A percentile compares a stretch with the other conserved stretches of the same genome.
Conservation (phyloP, 2,329 filamentous ascomycete genomes). For the Fusarium irregulare region DNA sequence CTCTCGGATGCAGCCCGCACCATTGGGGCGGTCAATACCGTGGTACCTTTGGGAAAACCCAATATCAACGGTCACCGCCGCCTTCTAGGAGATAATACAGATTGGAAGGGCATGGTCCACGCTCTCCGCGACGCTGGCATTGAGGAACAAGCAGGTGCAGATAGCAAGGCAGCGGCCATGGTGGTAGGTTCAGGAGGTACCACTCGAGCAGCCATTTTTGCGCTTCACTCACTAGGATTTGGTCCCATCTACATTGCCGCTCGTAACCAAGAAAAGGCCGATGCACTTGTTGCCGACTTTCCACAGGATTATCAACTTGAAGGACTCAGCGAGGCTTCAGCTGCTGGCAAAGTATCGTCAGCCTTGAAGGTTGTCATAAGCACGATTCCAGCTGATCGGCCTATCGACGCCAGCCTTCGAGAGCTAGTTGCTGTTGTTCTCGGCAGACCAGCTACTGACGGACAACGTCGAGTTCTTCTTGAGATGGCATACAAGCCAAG, state of each 20-base stretch:
- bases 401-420: slow-evolving; percentile 78
- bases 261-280: slow-evolving; percentile 76
- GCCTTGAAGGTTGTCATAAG: slow-evolving; percentile 77
- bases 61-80: slow-evolving; percentile 58
- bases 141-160: slow-evolving; percentile 48
- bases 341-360: slow-evolving; percentile 64
- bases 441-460: slow-evolving; percentile 52
- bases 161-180: slow-evolving; percentile 77
- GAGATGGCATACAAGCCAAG: slow-evolving; percentile 98
- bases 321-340: slow-evolving; percentile 64
- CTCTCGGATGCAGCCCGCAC: slow-evolving; percentile 80
- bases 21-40: slow-evolving; percentile 96
- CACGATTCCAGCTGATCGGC: slow-evolving; percentile 89
- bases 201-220: slow-evolving; percentile 89
- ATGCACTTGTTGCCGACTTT: slow-evolving; percentile 76
- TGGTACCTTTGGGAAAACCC: slow-evolving; percentile 68
- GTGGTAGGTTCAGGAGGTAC: slow-evolving; percentile 94
- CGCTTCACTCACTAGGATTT: slow-evolving; percentile 85
- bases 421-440: slow-evolving; percentile 70
- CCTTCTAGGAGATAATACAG: slow-evolving; percentile 90
- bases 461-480: slow-evolving; percentile 71
- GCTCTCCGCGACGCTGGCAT: slow-evolving; percentile 78
- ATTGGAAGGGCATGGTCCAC: slow-evolving; percentile 92
- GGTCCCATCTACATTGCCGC: slow-evolving; percentile 88
- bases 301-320: slow-evolving; percentile 77